Conservation (phyloP, 202 grass and related monocot species). For the Dendrocalamus latiflorus region DNA sequence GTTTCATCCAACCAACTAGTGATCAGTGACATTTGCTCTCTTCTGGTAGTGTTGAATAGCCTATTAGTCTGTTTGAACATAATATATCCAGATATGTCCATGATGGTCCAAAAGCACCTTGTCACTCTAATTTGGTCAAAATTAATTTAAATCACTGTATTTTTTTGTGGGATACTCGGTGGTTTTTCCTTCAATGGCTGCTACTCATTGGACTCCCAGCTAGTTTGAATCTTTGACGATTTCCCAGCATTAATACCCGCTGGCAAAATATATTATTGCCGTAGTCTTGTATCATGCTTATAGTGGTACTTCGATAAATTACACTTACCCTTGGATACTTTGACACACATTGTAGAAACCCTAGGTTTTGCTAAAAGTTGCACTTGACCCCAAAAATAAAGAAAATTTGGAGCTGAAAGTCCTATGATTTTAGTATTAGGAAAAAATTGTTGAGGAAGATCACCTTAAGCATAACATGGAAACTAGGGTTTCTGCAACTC, state of each 20-base stretch:
- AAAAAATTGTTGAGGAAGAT: not conserved
- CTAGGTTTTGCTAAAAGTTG: too few relatives aligned
- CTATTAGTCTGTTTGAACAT: not conserved
- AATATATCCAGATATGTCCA: not conserved
- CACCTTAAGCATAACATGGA: not conserved
- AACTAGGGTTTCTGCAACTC: not conserved
- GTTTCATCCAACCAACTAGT: not conserved
- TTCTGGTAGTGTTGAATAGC: not conserved
- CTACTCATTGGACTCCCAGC: not conserved
- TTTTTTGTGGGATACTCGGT: not conserved
- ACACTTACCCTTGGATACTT: not conserved
- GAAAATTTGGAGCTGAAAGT: not conserved
- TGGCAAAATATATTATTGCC: not conserved
- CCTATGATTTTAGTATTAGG: not conserved
- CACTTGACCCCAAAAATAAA: not conserved
- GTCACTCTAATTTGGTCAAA: not conserved
- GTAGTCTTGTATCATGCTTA: not conserved
- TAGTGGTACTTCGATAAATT: not conserved
- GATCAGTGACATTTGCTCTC: not conserved
- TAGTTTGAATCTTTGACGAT: not conserved
- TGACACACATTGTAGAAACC: not conserved
- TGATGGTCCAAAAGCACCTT: not conserved
- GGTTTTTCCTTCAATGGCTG: not conserved
- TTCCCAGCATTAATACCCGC: not conserved
- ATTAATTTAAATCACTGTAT: not conserved